A percentile compares a stretch with the other conserved stretches of the same genome.
Evolutionary conservation across 768 basidiomycete species (phyloP).

Genomic region (Pisolithus albus): DNA sequence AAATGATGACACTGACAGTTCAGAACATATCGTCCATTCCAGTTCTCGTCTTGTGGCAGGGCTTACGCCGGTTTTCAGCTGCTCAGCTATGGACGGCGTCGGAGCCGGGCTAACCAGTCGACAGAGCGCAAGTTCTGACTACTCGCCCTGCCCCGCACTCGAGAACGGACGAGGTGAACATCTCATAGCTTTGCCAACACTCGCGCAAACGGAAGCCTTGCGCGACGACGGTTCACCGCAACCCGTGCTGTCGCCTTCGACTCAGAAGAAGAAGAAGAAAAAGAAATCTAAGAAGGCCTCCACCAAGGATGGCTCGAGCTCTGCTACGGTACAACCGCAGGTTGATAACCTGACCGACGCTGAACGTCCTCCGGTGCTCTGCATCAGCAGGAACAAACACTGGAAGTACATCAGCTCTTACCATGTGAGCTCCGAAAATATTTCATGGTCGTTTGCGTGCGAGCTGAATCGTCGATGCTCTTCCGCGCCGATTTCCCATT

Average conservation of each 20-base stretch:
- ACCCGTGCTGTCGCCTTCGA: conserved; percentile 14
- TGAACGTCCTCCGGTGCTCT: conserved; percentile 57
- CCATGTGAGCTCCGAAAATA: conserved; percentile 50
- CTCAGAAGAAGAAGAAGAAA: conserved; percentile 65
- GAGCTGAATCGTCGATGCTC: neutral
- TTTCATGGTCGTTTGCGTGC: neutral
- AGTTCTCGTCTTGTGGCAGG: neutral
- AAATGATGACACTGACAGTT: neutral
- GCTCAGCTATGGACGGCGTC: neutral
- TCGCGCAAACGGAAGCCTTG: neutral
- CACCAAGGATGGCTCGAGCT: conserved; percentile 30
- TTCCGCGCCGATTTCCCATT: neutral
- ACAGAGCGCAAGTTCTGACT: too few species aligned
- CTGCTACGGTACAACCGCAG: conserved; percentile 24
- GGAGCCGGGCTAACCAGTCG: too few species aligned
- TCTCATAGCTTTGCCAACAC: neutral
- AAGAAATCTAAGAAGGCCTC: conserved; percentile 54
- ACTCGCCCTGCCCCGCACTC: neutral
- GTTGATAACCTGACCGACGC: conserved; percentile 33
- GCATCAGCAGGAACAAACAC: conserved; percentile 90
- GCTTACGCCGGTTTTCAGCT: neutral
- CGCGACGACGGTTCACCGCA: conserved; percentile 13
- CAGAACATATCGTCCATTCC: neutral
- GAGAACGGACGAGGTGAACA: neutral
- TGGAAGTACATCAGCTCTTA: conserved; percentile 92